Conservation (phyloP, 2,329 filamentous ascomycete species). For the Penicillium sp. region DNA sequence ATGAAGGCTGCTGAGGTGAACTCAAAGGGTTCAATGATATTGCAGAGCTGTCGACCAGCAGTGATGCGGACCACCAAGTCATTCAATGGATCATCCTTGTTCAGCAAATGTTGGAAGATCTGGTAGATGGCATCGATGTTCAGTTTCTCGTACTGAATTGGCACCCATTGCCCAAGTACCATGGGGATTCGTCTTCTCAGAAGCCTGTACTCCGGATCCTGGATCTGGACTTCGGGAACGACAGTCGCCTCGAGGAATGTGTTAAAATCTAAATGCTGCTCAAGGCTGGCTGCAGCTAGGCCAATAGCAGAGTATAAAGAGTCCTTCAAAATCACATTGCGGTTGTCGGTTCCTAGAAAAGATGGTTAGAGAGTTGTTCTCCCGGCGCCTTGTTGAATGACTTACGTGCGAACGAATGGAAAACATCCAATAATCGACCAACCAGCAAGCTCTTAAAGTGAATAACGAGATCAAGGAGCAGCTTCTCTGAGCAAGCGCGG, state of each 20-base stretch:
- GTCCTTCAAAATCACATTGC: constrained; percentile 81
- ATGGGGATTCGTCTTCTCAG: constrained; percentile 86
- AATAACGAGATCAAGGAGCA: constrained; percentile 87
- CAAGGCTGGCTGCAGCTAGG: constrained; percentile 74
- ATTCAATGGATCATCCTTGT: constrained; percentile 73
- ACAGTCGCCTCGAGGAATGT: constrained; percentile 73
- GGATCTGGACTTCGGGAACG: constrained; percentile 73
- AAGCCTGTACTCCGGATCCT: constrained; percentile 70
- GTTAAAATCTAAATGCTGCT: constrained; percentile 79
- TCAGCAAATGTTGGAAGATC: constrained; percentile 83
- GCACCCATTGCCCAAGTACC: constrained; percentile 84
- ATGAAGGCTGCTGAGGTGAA: constrained; percentile 74
- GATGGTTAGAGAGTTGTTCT: constrained; percentile 14
- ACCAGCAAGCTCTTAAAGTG: constrained; percentile 83
- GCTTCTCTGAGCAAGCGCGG: constrained; percentile 85
- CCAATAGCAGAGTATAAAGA: constrained; percentile 93
- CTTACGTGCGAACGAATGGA: constrained; percentile 71
- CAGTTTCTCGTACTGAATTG: constrained; percentile 68
- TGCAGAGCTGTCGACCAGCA: constrained; percentile 79
- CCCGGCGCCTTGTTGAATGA: constrained; percentile 13
- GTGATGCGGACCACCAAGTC: constrained; percentile 91
- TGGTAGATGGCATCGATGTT: constrained; percentile 77
- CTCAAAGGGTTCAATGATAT: constrained; percentile 79
- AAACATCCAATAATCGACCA: constrained; percentile 77
- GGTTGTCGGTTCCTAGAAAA: constrained; percentile 53